Base-by-base conservation (phyloP, 352 stramenopile genomes). In the Pythium dissotocum region DNA sequence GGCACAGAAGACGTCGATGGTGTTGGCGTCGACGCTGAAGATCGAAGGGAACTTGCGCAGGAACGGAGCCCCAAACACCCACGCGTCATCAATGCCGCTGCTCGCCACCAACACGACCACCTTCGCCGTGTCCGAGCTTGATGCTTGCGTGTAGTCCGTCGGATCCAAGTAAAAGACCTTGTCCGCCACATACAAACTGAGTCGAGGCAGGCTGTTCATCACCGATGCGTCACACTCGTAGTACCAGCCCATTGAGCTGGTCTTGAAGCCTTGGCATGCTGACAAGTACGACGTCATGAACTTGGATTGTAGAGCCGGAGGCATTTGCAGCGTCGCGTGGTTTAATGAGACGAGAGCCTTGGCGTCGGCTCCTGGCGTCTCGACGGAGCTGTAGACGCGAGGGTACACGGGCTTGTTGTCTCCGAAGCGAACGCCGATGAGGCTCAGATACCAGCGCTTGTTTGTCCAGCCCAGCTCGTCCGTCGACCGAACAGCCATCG, bases 131-230 rank as follows among this genome's bases (percentile, higher is more conserved):
- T 49, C 42, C 12, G 42, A 26, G 42, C 42, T 49, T 12, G 58
- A 64, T 18, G 44, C 24, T 21, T 64, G 42, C 5, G 58, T 64
- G 38, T 64, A 64, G 24, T 64, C 58, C 4, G 36, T n/a, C 21
- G 58, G 58, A 26, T 65, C 58, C 10, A 65, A 18, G 33, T 35
- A 58, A 16, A 65, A 58, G 8, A 44, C 33, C 30, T 65, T 65
- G 46, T 56, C 28, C 1, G 5, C 30, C 4, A 56, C 8, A 32
- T 65, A 65, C 16, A 65, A 18, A 7, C 58, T 33, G 26, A 63
- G 21, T 9, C 58, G 44, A 36, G 58, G 58, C 14, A 65, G 32
- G 5, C 21, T 56, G 13, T 65, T 49, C 26, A 65, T 30, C 30
- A 57, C 16, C 32, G 42, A 48, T 0, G 18, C 6, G 9, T 44